Evolutionary conservation across 2,329 filamentous ascomycete species (phyloP).

Genomic region (Knoxdaviesia proteae): DNA sequence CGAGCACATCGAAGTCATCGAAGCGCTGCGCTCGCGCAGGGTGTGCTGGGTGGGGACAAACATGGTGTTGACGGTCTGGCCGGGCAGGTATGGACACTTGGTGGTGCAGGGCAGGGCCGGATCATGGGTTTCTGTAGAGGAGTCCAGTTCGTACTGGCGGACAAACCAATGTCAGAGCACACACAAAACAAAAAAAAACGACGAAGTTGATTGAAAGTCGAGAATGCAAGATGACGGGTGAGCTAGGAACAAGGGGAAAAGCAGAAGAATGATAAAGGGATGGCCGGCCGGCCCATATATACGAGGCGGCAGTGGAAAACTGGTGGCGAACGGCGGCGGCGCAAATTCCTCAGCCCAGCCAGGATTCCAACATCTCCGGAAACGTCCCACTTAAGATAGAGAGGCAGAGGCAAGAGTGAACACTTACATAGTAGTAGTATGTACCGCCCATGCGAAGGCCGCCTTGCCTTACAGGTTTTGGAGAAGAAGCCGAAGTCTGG

Average conservation of each 20-base stretch:
- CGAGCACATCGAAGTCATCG: constrained; percentile 36
- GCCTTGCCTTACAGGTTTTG: constrained; percentile 36
- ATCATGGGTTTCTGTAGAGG: constrained; percentile 58
- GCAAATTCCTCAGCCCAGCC: no score
- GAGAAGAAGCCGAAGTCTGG: constrained; percentile 7
- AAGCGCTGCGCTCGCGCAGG: constrained; percentile 40
- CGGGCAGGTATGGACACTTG: constrained; percentile 66
- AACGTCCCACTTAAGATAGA: no score
- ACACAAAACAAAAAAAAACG: not conserved
- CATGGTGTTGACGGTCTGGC: constrained; percentile 70
- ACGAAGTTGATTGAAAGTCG: no score
- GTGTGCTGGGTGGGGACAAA: constrained; percentile 54
- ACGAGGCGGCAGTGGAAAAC: no score
- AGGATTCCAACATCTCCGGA: no score
- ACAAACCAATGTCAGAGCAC: constrained; percentile 1
- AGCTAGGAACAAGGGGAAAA: constrained; percentile 3
- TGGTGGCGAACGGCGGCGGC: no score
- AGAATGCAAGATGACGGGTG: no score
- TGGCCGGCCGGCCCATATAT: no score
- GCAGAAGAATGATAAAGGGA: no score
- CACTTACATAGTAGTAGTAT: constrained; percentile 85
- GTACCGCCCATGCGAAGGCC: constrained; percentile 81
- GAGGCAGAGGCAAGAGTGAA: not conserved
- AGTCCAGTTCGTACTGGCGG: constrained; percentile 60
- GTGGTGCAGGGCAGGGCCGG: constrained; percentile 52